A percentile compares a stretch with the other conserved stretches of the same genome.
Evolutionary conservation across 139 green algal genomes (phyloP).

Genomic region (Asterochloris sp.): DNA sequence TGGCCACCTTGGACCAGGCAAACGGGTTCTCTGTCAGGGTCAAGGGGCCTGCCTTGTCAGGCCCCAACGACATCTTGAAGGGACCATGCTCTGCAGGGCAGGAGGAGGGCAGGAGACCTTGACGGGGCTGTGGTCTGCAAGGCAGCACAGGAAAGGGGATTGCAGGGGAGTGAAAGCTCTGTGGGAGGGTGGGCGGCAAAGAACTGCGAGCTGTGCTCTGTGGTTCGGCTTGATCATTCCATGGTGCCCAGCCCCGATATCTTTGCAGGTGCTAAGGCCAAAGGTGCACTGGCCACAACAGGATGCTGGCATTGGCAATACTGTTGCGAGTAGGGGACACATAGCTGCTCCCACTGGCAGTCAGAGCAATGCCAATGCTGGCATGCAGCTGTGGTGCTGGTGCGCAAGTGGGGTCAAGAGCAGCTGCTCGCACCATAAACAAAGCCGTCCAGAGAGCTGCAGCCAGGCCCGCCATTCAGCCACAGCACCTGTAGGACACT

Average conservation of each 20-base stretch:
- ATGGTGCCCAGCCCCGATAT: neutral
- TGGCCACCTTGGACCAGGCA: slow-evolving; percentile 27
- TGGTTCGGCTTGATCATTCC: neutral
- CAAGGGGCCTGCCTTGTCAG: slow-evolving; percentile 14
- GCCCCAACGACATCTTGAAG: slow-evolving; percentile 31
- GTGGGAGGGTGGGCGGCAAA: neutral
- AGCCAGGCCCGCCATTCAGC: slow-evolving; percentile 61
- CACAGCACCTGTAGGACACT: slow-evolving; percentile 11
- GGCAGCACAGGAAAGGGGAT: slow-evolving; percentile 22
- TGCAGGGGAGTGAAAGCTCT: neutral
- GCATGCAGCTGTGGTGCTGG: neutral
- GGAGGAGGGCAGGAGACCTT: too few species aligned
- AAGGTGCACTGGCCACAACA: too few species aligned
- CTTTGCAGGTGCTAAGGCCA: neutral
- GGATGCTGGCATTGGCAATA: too few species aligned
- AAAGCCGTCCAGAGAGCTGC: slow-evolving; percentile 31
- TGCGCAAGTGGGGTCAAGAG: neutral
- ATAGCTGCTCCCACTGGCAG: neutral
- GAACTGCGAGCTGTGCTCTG: neutral
- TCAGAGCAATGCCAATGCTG: neutral
- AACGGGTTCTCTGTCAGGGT: slow-evolving; percentile 25
- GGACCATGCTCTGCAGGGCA: slow-evolving; percentile 43
- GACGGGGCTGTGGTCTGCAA: slow-evolving; percentile 31
- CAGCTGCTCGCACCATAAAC: neutral
- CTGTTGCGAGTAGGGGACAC: neutral